Base-by-base conservation (phyloP, 164 flowering plant species). In the Stephania japonica region DNA sequence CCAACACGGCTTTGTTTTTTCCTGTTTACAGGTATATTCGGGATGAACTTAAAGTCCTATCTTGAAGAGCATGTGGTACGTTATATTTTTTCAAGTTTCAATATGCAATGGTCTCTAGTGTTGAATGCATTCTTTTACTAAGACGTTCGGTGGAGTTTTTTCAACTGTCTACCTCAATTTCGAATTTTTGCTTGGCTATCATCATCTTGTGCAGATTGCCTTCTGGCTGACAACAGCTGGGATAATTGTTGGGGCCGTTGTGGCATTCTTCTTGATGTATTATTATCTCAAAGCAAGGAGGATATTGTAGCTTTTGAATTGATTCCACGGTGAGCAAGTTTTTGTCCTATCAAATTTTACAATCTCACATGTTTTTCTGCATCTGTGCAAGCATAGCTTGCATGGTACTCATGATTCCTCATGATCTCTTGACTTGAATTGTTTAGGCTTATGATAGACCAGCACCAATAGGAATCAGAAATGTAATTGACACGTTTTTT, bases 31-130 rank as follows among this genome's bases (percentile, higher is more conserved):
- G 99, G 98, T 76, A 93, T 95, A 84, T 95, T 95, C 81, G 99
- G 99, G 80, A 95, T 95, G 99, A 95, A 95, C 80, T 80, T 95
- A 85, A 93, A 81, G 86, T 91, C 99, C 66, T 93, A 89, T 82
- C 91, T 95, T 26, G 99, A 95, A 85, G 92, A 95, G 76, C 97
- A 87, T 75, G 86, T 84, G 89, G 99, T 95, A 91, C 25, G 80
- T n/a, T 56, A 16, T 5, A 16, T 59, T 59, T n/a, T 19, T 61
- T 73, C 42, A 38, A 32, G 38, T 47, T 47, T 47, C 53, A 42
- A 32, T 68, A 65, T 41, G 67, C 10, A 21, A 41, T 67, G 9
- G 5, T 25, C 70, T 13, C 53, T 8, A 23, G 41, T 26, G 59
- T 16, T 38, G 7, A 7, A 68, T 19, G 4, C 12, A 38, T 10